Base-by-base conservation (phyloP, 208 protist genomes). In the Wallacemonas sp. region DNA sequence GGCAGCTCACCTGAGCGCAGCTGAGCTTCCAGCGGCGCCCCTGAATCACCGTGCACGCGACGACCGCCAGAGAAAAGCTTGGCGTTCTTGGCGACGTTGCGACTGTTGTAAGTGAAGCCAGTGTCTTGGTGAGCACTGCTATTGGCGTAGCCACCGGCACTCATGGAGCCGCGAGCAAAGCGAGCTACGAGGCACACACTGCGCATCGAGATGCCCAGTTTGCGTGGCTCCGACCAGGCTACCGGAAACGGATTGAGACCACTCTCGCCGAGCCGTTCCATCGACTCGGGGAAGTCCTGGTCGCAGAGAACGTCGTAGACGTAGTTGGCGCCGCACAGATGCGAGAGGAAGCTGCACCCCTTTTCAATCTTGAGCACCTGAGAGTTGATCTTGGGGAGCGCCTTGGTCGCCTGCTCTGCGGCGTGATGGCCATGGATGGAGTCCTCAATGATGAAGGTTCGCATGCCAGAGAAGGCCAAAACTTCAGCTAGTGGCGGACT, bases 261-360 rank as follows among this genome's bases (percentile, higher is more conserved):
- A 8, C 78, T 69, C 60, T 92, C 87, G 11, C 83, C 87, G 12
- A 96, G 62, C 4, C 83, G 80, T 54, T 96, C 85, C 74, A 96
- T 82, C 24, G 87, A 90, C 12, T 75, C 67, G 39, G 85, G 85
- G 55, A 90, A 96, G 73, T 96, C 90, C 64, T 90, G 74, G 61
- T 96, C 90, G n/a, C 82, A 88, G n/a, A 96, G 57, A 26, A 96
- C 90, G 62, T 96, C 90, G 68, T 88, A 96, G 29, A 92, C 83
- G 23, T 80, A 76, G 49, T 81, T 85, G 16, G 81, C 85, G 36
- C 87, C 87, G 58, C 78, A 88, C 30, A 92, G 27, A 54, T 93
- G 87, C 0, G 87, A 91, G 5, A 95, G 80, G 52, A 95, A 77
- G 48, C 57, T 64, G 67, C 90, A 96, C 2, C 72, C 75, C 26